Base-by-base conservation (phyloP, 2,329 filamentous ascomycete species). In the Epicoccum sorghinum region DNA sequence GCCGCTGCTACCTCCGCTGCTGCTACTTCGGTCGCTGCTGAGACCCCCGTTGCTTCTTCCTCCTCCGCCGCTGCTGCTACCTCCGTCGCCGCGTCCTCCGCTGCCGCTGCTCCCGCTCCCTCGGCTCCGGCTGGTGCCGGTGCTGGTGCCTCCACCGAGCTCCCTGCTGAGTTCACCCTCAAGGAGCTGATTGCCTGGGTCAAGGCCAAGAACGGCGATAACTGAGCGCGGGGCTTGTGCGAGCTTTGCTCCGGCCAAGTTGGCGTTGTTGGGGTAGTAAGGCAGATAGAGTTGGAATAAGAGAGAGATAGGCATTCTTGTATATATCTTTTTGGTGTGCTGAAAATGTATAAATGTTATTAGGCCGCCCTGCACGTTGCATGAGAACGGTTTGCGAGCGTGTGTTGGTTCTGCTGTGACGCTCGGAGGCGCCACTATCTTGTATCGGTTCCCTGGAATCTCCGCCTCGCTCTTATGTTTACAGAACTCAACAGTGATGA, bases 111-210 rank as follows among this genome's bases (percentile, higher is more conserved):
- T 18, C 18, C 58, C 14, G 30, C 53, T 7, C 38, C 62, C 30
- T 46, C 58, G 7, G 40, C 61, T 4, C 45, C 55, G 7, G 36
- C 55, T 39, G 53, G 44, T 24, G 44, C 60, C 32, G 55, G 47
- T 23, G 44, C 60, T 30, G 57, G 55, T 44, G 58, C 57, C 9
- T 47, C 51, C 42, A 49, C 59, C 8, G 47, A 44, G 42, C 61
- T 69, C 10, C 66, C 65, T 13, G 50, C 64, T 25, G 55, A 62
- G 45, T 69, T 68, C 59, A 69, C 66, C 10, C 60, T 69, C 41
- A 57, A 62, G 54, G 54, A 69, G 36, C 63, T 69, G 57, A 57
- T 69, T 40, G 61, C 65, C 5, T 70, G 65, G 66, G 55, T 68
- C 40, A 63, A 58, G 63, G 60, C 58, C 2, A 66, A 62, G 45